These are phyloP conservation scores for Sugiyamaella novakii DNA, from an alignment of 1,139 yeast species.

Conservation along the genomic window DNA sequence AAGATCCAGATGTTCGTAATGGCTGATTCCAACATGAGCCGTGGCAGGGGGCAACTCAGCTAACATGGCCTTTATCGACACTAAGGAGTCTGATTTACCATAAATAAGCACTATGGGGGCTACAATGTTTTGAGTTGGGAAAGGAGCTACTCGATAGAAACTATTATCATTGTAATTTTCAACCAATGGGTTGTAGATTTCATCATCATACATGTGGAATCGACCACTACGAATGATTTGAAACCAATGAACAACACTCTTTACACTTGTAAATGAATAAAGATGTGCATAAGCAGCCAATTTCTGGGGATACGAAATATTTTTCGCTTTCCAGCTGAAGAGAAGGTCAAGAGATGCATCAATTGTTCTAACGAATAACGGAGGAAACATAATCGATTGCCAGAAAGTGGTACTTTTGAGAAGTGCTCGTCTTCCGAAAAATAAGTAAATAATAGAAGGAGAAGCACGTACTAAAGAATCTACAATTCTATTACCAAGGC, in stretches of 20 bases:
- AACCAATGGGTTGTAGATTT: slow-evolving; percentile 36
- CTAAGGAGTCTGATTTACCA: slow-evolving; percentile 80
- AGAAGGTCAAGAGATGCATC: slow-evolving; percentile 67
- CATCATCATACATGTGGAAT: slow-evolving; percentile 88
- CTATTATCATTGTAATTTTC: slow-evolving; percentile 34
- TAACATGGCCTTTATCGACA: slow-evolving; percentile 76
- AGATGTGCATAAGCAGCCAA: slow-evolving; percentile 77
- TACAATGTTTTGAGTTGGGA: slow-evolving; percentile 64
- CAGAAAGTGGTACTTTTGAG: slow-evolving; percentile 80
- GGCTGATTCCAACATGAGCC: slow-evolving; percentile 48
- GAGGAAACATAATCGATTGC: slow-evolving; percentile 82
- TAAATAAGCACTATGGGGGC: slow-evolving; percentile 76
- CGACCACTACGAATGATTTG: slow-evolving; percentile 80
- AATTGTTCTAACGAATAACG: slow-evolving; percentile 70
- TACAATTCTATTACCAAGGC: slow-evolving; percentile 71
- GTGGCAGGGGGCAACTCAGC: slow-evolving; percentile 53
- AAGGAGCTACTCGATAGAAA: slow-evolving; percentile 61
- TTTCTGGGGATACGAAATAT: slow-evolving; percentile 74
- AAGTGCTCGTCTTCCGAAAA: slow-evolving; percentile 74
- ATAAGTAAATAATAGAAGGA: slow-evolving; percentile 69
- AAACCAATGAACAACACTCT: slow-evolving; percentile 95
- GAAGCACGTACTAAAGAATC: slow-evolving; percentile 78
- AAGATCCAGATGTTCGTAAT: slow-evolving; percentile 84
- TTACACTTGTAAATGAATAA: slow-evolving; percentile 88
- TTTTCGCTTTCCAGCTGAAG: slow-evolving; percentile 75